phyloP scores from a whole-genome alignment of 2,329 filamentous ascomycete species.

The Penicillium vulpinum region DNA sequence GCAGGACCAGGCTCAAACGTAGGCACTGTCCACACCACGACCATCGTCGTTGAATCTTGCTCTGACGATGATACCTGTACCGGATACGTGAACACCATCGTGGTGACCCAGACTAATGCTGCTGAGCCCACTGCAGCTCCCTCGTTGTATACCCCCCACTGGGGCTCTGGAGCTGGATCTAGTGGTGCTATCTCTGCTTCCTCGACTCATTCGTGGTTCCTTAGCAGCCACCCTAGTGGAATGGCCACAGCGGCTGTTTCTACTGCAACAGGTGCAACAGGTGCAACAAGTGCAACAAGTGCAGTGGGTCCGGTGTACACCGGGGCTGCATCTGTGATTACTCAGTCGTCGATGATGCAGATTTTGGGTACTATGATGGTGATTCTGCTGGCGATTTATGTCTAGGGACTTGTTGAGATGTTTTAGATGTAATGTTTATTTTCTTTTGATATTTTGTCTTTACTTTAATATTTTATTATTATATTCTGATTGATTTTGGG shows the following conservation, averaged over 20 bases:
- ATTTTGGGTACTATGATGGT: slow-evolving; percentile 10
- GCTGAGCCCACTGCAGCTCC: neutral
- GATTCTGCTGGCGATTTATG: neutral
- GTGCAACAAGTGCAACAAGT: too few relatives aligned
- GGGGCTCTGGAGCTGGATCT: neutral
- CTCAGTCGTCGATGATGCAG: neutral
- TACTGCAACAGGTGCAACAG: neutral
- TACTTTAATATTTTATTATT: neutral
- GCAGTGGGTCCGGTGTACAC: neutral
- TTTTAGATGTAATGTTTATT: neutral
- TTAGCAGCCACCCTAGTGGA: neutral
- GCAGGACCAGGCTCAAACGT: neutral
- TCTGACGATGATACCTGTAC: neutral
- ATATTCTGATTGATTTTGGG: neutral
- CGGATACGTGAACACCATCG: neutral
- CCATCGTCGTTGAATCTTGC: neutral
- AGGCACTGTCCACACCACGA: neutral
- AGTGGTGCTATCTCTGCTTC: neutral
- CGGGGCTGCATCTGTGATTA: neutral
- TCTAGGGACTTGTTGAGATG: neutral
- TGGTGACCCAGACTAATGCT: neutral
- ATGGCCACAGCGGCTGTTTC: neutral
- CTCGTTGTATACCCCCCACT: neutral
- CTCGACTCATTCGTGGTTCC: neutral
- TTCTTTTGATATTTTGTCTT: neutral